Conservation (phyloP, 345 rosid species). For the Adansonia digitata region DNA sequence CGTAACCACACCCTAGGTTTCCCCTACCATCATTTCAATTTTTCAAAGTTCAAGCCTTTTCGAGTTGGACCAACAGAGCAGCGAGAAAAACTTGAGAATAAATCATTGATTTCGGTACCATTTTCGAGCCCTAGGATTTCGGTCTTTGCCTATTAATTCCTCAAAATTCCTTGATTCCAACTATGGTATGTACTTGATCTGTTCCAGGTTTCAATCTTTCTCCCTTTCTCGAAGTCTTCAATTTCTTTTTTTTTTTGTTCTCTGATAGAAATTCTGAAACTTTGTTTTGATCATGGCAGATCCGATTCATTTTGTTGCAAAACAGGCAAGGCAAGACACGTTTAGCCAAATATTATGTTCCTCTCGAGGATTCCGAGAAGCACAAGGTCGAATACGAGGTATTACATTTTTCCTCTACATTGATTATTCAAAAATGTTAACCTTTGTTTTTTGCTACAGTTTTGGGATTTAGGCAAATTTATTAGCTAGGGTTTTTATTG, state of each 20-base stretch:
- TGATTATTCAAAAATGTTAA: neutral
- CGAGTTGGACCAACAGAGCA: neutral
- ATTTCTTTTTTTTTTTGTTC: too few species aligned
- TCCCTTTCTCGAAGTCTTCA: neutral
- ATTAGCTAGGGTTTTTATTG: slow-evolving; percentile 1
- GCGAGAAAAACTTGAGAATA: neutral
- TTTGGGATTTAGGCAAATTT: neutral
- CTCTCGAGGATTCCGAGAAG: slow-evolving; percentile 97
- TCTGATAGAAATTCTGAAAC: neutral
- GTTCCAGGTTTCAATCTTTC: neutral
- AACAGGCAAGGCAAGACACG: slow-evolving; percentile 99
- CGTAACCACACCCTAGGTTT: neutral
- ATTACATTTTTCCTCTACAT: neutral
- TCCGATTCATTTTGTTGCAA: slow-evolving; percentile 95
- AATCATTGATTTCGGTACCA: neutral
- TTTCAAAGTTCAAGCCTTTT: too few species aligned
- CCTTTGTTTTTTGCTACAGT: neutral
- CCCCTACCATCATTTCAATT: neutral
- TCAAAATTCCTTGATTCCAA: slow-evolving; percentile 14
- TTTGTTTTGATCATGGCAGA: slow-evolving; percentile 37
- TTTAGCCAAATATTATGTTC: slow-evolving; percentile 95
- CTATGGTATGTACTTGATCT: slow-evolving; percentile 27
- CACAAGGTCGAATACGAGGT: slow-evolving; percentile 99
- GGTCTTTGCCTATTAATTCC: neutral
- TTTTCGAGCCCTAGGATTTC: neutral